A percentile compares a stretch with the other conserved stretches of the same genome.
Conservation (phyloP, 2,329 filamentous ascomycete species). For the Colletotrichum australisinense region DNA sequence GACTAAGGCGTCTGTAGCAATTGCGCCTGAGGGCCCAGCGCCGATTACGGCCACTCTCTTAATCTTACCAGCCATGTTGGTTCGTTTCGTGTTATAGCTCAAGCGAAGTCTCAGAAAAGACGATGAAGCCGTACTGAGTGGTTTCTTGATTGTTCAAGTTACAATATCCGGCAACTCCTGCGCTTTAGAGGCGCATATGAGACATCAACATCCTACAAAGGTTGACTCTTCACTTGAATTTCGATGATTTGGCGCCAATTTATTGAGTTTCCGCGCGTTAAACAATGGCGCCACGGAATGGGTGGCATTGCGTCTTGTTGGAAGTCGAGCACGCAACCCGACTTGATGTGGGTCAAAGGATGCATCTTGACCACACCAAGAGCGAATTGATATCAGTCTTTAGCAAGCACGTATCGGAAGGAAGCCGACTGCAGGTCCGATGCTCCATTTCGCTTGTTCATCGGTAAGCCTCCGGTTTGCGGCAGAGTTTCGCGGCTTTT, state of each 20-base stretch:
- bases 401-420: background rate
- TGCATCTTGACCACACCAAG: background rate
- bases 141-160: background rate
- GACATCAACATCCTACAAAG: no score
- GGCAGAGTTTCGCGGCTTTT: background rate
- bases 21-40: conserved; percentile 67
- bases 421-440: background rate
- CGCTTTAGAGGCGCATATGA: background rate
- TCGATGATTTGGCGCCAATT: background rate
- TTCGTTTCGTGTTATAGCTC: no score
- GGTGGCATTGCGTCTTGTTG: conserved; percentile 26
- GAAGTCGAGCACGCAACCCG: conserved; percentile 29
- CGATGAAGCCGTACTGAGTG: background rate
- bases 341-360: conserved; percentile 4
- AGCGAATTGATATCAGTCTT: background rate
- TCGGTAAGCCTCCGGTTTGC: no score
- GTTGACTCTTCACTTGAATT: no score
- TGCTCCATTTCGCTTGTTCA: background rate
- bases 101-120: background rate
- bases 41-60: conserved; percentile 65
- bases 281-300: conserved; percentile 12
- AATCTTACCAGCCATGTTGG: conserved; percentile 1
- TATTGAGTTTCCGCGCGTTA: background rate
- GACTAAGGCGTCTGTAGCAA: conserved; percentile 66
- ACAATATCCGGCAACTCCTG: background rate